Evolutionary conservation across 202 grass and related monocot genomes (phyloP), one percentile per base, ranked within the genome.

Genomic region (Carex arenaria): DNA sequence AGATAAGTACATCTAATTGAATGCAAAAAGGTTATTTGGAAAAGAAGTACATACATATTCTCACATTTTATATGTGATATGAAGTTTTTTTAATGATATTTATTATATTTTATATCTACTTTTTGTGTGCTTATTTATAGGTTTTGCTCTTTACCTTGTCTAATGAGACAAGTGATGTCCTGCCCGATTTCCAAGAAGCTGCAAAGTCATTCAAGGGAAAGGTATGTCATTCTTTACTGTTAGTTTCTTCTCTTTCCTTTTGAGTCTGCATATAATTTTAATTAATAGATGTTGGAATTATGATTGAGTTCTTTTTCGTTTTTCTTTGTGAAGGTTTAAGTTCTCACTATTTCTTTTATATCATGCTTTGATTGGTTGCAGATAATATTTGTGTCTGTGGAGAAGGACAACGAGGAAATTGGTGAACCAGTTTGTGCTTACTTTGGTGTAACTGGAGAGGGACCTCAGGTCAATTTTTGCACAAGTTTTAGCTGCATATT

Each of bases 301-400:
- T 45, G 9, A 10, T 10, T 10, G 2, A 7, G 4, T 63, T 78
- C 19, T 1, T 53, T 18, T 19, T 45, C 53, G 23, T 77, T 62
- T 57, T 73, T 28, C 45, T 89, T 79, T 42, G 60, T 31, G 70
- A 81, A 68, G 18, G 31, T 57, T 65, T 18, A 86, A 51, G 61
- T 82, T 86, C 67, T 75, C 28, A 76, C 71, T 57, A 66, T 32
- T 79, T 53, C 3, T n/a, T 84, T n/a, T 34, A 43, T 54, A 85
- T 78, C 20, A 13, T 76, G 63, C 4, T 65, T 65, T 80, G 45
- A 62, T 78, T 32, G 14, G 80, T 36, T 90, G 83, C 83, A 99
- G 96, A 83, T 99, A 55, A 85, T 99, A 76, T 99, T 99, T 93
- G 84, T 99, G 32, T 95, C 76, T 81, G 96, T 98, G 89, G 96